These are phyloP conservation scores for Aspergillus fumigatiaffinis DNA, from an alignment of 2,329 filamentous ascomycete species.

Conservation along the genomic window DNA sequence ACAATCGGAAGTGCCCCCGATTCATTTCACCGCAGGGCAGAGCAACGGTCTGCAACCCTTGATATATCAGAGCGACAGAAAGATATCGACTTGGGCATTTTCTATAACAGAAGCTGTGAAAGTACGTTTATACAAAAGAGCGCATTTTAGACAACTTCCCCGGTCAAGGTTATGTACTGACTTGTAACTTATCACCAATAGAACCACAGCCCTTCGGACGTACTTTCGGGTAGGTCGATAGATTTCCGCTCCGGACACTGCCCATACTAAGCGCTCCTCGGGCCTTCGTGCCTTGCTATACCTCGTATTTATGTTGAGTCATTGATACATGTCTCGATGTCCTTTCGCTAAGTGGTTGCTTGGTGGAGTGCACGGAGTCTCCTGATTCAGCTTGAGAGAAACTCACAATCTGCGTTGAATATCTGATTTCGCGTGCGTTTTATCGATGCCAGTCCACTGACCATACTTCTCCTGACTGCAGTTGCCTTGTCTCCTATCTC, in stretches of 20 bases:
- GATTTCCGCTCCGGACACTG: not conserved
- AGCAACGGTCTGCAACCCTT: not conserved
- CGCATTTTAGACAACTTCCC: not conserved
- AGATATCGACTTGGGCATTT: not conserved
- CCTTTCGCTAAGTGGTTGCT: constrained; percentile 6
- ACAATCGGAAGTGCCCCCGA: not conserved
- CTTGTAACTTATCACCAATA: not conserved
- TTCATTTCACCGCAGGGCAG: not conserved
- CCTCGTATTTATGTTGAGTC: not conserved
- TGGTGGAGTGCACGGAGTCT: constrained; percentile 6
- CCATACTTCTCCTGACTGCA: not conserved
- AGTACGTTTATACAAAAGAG: not conserved
- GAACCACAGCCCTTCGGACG: not conserved
- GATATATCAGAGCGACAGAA: not conserved
- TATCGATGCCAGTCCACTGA: constrained; percentile 2
- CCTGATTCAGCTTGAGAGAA: constrained; percentile 15
- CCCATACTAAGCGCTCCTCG: not conserved
- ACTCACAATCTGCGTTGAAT: not conserved
- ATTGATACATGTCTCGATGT: constrained; percentile 12
- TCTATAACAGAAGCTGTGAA: not conserved
- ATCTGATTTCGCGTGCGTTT: not conserved
- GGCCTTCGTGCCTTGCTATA: not conserved
- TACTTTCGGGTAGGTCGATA: not conserved
- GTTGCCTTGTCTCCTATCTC: not conserved
- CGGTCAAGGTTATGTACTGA: not conserved